A percentile compares a stretch with the other conserved stretches of the same genome.
Conservation (phyloP, 2,329 filamentous ascomycete genomes). For the Diaporthe citriasiana region DNA sequence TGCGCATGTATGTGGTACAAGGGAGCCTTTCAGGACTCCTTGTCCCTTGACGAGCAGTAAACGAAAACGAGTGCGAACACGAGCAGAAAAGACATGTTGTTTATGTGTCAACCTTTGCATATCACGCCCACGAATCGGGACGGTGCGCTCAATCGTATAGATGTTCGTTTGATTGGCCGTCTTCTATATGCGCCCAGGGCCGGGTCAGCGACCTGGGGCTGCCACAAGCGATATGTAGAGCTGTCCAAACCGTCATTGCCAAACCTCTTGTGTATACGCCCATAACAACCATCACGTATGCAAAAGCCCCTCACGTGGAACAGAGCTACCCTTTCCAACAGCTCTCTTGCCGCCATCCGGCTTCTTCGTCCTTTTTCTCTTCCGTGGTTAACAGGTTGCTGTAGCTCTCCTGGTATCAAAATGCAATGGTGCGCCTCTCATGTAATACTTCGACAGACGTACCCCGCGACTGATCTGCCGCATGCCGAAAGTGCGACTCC, state of each 20-base stretch:
- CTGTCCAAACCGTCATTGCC: constrained; percentile 26
- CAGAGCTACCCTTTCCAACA: background rate
- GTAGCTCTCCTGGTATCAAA: constrained; percentile 39
- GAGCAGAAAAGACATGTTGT: background rate
- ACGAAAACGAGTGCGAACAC: constrained; percentile 4
- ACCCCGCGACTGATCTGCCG: background rate
- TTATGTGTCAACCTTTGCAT: background rate
- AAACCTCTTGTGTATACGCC: constrained; percentile 4
- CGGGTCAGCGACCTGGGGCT: background rate
- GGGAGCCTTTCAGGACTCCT: background rate
- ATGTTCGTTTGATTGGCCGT: constrained; percentile 6
- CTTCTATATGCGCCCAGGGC: background rate
- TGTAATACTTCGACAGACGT: constrained; percentile 15
- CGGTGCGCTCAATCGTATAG: background rate
- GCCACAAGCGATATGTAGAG: background rate
- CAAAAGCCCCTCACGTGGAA: background rate
- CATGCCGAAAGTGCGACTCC: constrained; percentile 14
- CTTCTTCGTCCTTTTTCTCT: background rate
- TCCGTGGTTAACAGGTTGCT: background rate
- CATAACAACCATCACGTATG: constrained; percentile 6
- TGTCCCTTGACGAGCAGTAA: background rate
- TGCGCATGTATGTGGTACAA: background rate
- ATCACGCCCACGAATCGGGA: background rate
- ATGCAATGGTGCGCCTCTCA: constrained; percentile 35
- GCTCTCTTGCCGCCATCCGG: background rate